Percentiles rank a stretch among this genome's conserved stretches.
Conservation (phyloP, 306 rosid species). For the Cyclanthera cordifolia region DNA sequence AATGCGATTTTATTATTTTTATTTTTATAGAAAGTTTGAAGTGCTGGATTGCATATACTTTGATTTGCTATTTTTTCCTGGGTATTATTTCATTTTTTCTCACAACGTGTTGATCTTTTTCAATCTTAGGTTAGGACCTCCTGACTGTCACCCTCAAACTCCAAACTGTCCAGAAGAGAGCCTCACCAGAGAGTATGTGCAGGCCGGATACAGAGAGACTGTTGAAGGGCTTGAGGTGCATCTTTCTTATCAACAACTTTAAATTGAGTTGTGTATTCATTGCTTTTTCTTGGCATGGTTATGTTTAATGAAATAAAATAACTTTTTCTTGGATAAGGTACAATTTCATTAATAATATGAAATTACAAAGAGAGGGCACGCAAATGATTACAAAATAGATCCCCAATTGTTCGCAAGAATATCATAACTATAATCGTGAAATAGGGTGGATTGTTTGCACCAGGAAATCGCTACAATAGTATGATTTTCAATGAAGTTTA, state of each 20-base stretch:
- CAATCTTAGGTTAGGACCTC: slow-evolving; percentile 77
- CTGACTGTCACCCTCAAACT: slow-evolving; percentile 74
- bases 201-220: slow-evolving; percentile 69
- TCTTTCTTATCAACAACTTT: background rate
- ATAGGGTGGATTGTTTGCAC: too few species aligned
- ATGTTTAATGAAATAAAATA: too few species aligned
- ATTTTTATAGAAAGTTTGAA: background rate
- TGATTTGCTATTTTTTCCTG: background rate
- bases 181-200: slow-evolving; percentile 70
- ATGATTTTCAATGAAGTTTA: too few species aligned
- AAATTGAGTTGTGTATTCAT: background rate
- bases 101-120: slow-evolving; percentile 14
- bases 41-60: background rate
- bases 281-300: too few species aligned
- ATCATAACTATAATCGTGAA: too few species aligned
- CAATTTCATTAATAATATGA: too few species aligned
- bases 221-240: slow-evolving; percentile 86
- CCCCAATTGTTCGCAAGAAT: too few species aligned
- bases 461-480: too few species aligned
- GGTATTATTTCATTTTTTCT: slow-evolving; percentile 4
- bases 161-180: slow-evolving; percentile 87
- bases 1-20: background rate
- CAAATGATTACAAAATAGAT: too few species aligned
- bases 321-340: too few species aligned
- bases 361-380: too few species aligned